These are phyloP conservation scores for Adiantum capillusveneris DNA, from an alignment of 75 land plant species.

Conservation along the genomic window DNA sequence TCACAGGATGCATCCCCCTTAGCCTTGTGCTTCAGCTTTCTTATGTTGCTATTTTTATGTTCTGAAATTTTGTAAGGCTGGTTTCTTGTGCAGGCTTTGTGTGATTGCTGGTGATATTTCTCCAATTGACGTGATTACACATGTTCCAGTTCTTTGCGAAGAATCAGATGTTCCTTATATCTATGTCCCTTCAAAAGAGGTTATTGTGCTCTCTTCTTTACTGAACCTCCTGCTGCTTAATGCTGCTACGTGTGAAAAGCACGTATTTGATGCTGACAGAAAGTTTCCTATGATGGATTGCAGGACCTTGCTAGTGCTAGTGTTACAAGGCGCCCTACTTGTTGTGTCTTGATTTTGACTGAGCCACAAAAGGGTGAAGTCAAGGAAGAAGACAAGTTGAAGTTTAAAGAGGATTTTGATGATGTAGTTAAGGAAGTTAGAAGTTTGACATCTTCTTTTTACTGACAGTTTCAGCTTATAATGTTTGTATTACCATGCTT, in stretches of 20 bases:
- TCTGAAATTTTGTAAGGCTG: no score
- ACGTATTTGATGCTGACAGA: no score
- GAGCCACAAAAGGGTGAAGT: conserved; percentile 79
- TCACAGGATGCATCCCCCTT: no score
- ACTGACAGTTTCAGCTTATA: conserved; percentile 20
- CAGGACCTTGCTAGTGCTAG: conserved; percentile 98
- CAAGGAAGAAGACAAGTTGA: conserved; percentile 50
- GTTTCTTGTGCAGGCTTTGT: no score
- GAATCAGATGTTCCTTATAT: conserved; percentile 85
- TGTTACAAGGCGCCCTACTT: conserved; percentile 85
- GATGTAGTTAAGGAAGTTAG: conserved; percentile 64
- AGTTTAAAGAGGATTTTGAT: conserved; percentile 53
- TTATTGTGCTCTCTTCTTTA: conserved; percentile 14
- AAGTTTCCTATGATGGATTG: no score
- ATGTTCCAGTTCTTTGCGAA: conserved; percentile 92
- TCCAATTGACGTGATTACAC: conserved; percentile 96
- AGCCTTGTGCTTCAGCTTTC: no score
- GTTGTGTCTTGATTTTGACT: conserved; percentile 72
- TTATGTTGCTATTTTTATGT: no score
- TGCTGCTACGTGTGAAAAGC: no score
- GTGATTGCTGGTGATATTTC: conserved; percentile 95
- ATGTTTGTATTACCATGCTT: no score
- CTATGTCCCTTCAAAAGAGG: conserved; percentile 95
- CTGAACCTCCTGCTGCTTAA: neutral
- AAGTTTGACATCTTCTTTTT: conserved; percentile 39